These are phyloP conservation scores for Effrenium voratum DNA, from an alignment of 73 alveolate genomes.

Conservation along the genomic window DNA sequence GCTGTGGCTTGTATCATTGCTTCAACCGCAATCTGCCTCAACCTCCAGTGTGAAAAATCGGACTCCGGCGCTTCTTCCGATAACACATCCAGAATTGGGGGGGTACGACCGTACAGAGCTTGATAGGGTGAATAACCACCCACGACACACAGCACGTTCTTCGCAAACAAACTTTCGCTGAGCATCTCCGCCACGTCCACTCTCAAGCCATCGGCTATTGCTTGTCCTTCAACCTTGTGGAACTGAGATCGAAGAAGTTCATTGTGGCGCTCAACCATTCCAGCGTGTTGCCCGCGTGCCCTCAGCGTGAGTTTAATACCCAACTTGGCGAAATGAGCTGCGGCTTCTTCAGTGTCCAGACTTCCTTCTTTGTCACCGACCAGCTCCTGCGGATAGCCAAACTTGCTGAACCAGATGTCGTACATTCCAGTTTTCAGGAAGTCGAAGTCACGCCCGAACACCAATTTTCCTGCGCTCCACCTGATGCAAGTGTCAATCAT, in stretches of 20 bases:
- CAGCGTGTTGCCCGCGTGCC: constrained; percentile 8
- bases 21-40: neutral
- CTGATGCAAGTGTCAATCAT: neutral
- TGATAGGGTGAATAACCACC: constrained; percentile 27
- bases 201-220: neutral
- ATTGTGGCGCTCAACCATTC: neutral
- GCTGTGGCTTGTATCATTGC: constrained; percentile 20
- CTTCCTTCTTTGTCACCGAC: constrained; percentile 62
- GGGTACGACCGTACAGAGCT: constrained; percentile 33
- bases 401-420: neutral
- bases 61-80: neutral
- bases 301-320: neutral
- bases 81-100: neutral
- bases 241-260: neutral
- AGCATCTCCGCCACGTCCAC: neutral
- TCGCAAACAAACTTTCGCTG: neutral
- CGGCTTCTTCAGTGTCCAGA: neutral
- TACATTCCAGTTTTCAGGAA: neutral
- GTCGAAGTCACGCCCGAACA: neutral
- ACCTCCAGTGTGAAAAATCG: neutral
- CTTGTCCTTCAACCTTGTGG: neutral
- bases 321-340: neutral
- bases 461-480: neutral
- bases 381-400: neutral
- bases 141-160: neutral